Conservation (phyloP, 2,329 filamentous ascomycete species). For the Dryadomyces sulphureus region DNA sequence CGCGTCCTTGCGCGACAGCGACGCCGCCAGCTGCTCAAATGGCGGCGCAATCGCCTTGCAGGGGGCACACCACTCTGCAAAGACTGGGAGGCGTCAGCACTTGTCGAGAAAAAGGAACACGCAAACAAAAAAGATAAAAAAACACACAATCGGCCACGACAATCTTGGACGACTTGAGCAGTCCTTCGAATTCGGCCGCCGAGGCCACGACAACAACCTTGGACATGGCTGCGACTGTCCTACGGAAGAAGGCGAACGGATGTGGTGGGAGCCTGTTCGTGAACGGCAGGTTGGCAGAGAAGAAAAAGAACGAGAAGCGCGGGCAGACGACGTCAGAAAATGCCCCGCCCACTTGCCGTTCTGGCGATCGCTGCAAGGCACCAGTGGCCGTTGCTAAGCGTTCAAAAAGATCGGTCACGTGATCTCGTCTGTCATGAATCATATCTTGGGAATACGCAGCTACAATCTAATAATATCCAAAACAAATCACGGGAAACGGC, state of each 20-base stretch:
- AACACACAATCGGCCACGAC: conserved; percentile 80
- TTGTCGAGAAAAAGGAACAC: background rate
- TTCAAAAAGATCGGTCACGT: background rate
- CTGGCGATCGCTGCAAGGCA: conserved; percentile 5
- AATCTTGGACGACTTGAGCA: conserved; percentile 59
- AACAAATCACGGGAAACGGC: background rate
- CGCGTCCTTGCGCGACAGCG: conserved; percentile 54
- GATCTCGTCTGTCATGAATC: too few species aligned
- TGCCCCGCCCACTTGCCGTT: background rate
- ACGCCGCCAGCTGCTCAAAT: conserved; percentile 60
- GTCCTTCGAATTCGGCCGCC: conserved; percentile 46
- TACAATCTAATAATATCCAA: background rate
- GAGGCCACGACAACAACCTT: conserved; percentile 25
- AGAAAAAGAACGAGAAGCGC: background rate
- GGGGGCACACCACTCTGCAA: conserved; percentile 72
- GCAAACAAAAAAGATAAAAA: conserved; percentile 6
- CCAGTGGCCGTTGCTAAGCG: background rate
- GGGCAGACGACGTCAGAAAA: background rate
- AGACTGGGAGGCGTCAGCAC: conserved; percentile 46
- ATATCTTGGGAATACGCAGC: background rate
- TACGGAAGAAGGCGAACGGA: background rate
- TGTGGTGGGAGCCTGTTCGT: background rate
- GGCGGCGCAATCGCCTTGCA: conserved; percentile 74
- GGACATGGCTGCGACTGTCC: conserved; percentile 9
- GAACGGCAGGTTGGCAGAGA: background rate